Evolutionary conservation across 2,329 filamentous ascomycete genomes (phyloP), one percentile per base, ranked within the genome.

Genomic region (Helotiales sp.): DNA sequence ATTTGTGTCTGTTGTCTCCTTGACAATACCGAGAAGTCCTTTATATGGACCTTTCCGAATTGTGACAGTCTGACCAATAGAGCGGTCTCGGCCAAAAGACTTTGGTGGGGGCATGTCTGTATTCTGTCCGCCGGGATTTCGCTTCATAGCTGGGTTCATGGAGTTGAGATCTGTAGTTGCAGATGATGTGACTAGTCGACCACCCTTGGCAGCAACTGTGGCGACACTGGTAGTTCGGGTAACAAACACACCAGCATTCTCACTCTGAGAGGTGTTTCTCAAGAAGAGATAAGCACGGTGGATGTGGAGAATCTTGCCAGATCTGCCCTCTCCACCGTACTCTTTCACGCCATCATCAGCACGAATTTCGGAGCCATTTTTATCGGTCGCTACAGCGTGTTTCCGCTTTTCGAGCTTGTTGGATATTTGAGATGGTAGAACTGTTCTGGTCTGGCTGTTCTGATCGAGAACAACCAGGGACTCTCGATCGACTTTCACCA

Each of bases 401-500:
- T 91, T 92, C 70, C 93, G 90, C 75, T 89, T 89, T 2, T 93
- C 91, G 54, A 98, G 85, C 78, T 93, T 94, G 80, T 96, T 96
- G 28, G 93, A 90, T 70, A 99, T 93, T 77, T 97, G 93, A 0
- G 95, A 97, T 20, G 94, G 94, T 78, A 97, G 89, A 2, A 97
- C 84, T 70, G 91, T 92, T 68, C 93, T 89, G 17, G 89, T 87
- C 69, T 93, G 91, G 69, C 93, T 93, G 70, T 96, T 92, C 78
- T 99, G 96, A 75, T 99, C 95, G 11, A 99, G 82, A 0, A 97
- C 91, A 28, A 92, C 90, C 63, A 99, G 82, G 0, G 93, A 95
- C 79, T 99, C 96, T 62, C 94, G 91, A 76, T 99, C 96, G 55
- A 98, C 93, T 80, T 97, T 97, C 80, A 97, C 90, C 68, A 99